Base-by-base conservation (phyloP, 2,329 filamentous ascomycete genomes). In the Ophiocordyceps camponoti-floridani region DNA sequence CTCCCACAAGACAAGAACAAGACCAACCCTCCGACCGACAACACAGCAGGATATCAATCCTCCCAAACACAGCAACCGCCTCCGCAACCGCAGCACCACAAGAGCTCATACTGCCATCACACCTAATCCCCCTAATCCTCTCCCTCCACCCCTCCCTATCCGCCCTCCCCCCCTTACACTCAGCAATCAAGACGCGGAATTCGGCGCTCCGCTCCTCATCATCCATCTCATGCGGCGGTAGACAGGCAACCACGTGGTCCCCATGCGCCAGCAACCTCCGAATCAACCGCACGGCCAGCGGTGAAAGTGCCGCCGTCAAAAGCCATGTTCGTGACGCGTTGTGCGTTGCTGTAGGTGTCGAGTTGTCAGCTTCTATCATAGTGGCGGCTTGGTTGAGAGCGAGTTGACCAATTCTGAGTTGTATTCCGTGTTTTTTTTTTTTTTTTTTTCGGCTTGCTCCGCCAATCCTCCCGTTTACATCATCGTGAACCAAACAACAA, bases 241-340 rank as follows among this genome's bases (percentile, higher is more conserved):
- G 71, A 45, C 88, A 91, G 5, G 86, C 83, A 42, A 89, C 82
- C 42, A 94, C 82, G 58, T 82, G 88, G 62, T 96, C 91, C 43
- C 91, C 89, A 62, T 95, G 87, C n/a, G 77, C 77, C 42, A 96
- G 79, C 40, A 94, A 72, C 53, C 85, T 76, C 45, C 82, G 78
- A 45, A 86, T 83, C 47, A 95, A 72, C 41, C 84, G 82, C 48
- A 94, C 82, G 45, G 82, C 82, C 50, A 95, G 74, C 12, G 89
- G 86, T 33, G 86, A 89, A 48, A 89, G 75, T 31, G 85, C 84
- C 47, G 84, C 82, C 11, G 88, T 94, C 51, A 98, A 68, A 57
- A 98, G 79, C 91, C 91, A 96, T 55, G 89, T 85, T 56, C 89
- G 81, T 43, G 88, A 87, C 30, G 75, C 79, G 56, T 79, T 80